Conservation (phyloP, 345 rosid species). For the Ailanthus altissimus region DNA sequence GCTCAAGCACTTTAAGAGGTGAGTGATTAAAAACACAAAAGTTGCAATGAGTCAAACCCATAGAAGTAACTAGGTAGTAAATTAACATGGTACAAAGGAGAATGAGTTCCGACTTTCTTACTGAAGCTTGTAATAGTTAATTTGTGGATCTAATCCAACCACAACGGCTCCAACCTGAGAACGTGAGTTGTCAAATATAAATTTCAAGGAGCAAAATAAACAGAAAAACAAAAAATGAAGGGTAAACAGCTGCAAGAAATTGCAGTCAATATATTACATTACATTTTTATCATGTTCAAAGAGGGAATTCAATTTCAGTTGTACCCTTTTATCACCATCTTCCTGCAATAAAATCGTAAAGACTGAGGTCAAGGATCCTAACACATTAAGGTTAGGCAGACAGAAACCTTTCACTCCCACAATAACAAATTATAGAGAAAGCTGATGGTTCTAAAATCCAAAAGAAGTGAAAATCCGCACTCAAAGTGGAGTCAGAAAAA, state of each 20-base stretch:
- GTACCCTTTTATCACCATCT: conserved; percentile 65
- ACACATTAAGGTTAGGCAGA: not conserved
- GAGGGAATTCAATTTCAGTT: conserved; percentile 57
- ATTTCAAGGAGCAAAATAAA: conserved; percentile 16
- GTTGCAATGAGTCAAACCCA: not conserved
- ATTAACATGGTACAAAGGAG: conserved; percentile 9
- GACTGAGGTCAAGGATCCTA: not conserved
- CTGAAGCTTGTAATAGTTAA: conserved; percentile 97
- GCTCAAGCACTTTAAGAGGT: not conserved
- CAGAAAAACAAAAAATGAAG: not conserved
- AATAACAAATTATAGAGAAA: conserved; percentile 5
- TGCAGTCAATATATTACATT: conserved; percentile 34
- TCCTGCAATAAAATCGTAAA: conserved; percentile 55
- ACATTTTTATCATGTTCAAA: conserved; percentile 83
- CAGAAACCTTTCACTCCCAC: not conserved
- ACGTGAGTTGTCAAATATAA: conserved; percentile 24
- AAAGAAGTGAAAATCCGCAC: not conserved
- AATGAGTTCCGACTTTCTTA: conserved; percentile 38
- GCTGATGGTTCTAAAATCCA: not conserved
- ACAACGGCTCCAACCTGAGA: conserved; percentile 94
- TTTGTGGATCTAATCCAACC: conserved; percentile 75
- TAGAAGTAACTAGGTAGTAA: not conserved
- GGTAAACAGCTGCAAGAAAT: conserved; percentile 2
- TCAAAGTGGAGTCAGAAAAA: not conserved
- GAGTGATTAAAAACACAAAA: not conserved